A percentile compares a stretch with the other conserved stretches of the same genome.
These are phyloP conservation scores for Fraxinus pennsylvanica DNA, from an alignment of 257 asterid genomes.

Conservation along the genomic window DNA sequence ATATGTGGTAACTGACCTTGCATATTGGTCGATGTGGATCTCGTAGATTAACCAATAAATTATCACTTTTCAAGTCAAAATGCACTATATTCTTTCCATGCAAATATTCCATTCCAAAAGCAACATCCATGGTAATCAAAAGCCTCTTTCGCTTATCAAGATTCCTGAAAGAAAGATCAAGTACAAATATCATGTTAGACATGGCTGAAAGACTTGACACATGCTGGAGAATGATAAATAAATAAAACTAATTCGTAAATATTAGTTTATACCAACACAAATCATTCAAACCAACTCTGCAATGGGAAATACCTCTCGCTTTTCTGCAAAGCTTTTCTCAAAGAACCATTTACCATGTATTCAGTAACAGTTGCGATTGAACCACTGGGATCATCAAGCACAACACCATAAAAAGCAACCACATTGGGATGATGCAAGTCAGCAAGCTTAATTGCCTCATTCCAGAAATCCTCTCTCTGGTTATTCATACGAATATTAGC, in stretches of 20 bases:
- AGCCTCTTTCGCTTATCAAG: conserved; percentile 93
- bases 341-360: conserved; percentile 96
- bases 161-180: conserved; percentile 44
- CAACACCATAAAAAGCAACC: conserved; percentile 98
- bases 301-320: conserved; percentile 64
- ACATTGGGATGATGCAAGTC: conserved; percentile 99
- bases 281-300: conserved; percentile 2
- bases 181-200: conserved; percentile 17
- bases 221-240: neutral
- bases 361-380: conserved; percentile 98
- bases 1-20: conserved; percentile 61
- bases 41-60: conserved; percentile 93
- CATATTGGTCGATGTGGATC: conserved; percentile 99
- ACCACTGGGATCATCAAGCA: conserved; percentile 92
- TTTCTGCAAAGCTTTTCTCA: conserved; percentile 87
- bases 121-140: conserved; percentile 92
- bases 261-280: neutral
- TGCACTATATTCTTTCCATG: conserved; percentile 96
- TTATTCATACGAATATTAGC: conserved; percentile 19
- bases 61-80: conserved; percentile 96
- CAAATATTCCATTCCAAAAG: conserved; percentile 98
- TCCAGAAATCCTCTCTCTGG: conserved; percentile 98
- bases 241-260: neutral
- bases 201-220: neutral
- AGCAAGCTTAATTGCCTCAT: conserved; percentile 96